These are phyloP conservation scores for Hemerocallis citrina DNA, from an alignment of 106 monocot genomes.

Conservation along the genomic window DNA sequence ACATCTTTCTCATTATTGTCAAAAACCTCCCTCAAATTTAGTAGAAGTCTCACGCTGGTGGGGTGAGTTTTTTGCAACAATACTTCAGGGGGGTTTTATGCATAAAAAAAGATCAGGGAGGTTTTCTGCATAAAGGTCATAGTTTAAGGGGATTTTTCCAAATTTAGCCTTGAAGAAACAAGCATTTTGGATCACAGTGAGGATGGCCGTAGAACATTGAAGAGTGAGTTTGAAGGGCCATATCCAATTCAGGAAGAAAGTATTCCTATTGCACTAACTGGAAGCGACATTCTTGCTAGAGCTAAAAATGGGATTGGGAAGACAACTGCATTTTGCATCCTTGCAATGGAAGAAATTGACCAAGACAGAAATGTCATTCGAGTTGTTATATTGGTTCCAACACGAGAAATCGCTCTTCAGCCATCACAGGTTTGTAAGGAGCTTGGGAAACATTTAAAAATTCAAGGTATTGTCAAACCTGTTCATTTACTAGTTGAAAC, in stretches of 20 bases:
- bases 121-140: too few relatives aligned
- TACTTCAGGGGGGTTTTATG: too few relatives aligned
- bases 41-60: too few relatives aligned
- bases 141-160: too few relatives aligned
- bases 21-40: too few relatives aligned
- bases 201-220: too few relatives aligned
- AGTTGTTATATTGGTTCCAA: slow-evolving; percentile 90
- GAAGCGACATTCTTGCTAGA: slow-evolving; percentile 89
- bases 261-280: slow-evolving; percentile 91
- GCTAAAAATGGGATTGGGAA: slow-evolving; percentile 98
- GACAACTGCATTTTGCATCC: slow-evolving; percentile 93
- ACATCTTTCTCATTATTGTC: too few relatives aligned
- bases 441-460: slow-evolving; percentile 74
- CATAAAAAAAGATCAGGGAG: too few relatives aligned
- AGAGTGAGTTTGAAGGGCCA: slow-evolving; percentile 88
- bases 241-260: slow-evolving; percentile 98
- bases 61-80: too few relatives aligned
- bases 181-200: too few relatives aligned
- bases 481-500: slow-evolving; percentile 86
- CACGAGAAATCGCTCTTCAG: slow-evolving; percentile 79
- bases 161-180: too few relatives aligned
- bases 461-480: slow-evolving; percentile 86
- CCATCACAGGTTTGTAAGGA: slow-evolving; percentile 95
- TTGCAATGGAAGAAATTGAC: slow-evolving; percentile 90
- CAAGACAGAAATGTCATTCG: slow-evolving; percentile 77